phyloP scores from a whole-genome alignment of 371 early-diverging fungal genomes.

The Entomophthora muscae region DNA sequence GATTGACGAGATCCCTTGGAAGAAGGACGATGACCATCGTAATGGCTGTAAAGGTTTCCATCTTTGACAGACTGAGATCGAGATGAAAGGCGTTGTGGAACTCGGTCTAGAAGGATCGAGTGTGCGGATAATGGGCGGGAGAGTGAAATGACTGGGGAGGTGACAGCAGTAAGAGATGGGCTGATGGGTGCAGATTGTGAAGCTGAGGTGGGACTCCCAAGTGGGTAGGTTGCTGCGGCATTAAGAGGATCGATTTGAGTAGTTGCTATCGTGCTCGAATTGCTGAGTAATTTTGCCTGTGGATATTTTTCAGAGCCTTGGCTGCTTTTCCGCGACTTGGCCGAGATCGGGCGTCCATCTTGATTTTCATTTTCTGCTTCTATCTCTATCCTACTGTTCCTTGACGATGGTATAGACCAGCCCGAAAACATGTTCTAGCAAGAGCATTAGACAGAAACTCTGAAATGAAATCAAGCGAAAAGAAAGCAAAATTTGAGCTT shows the following conservation, averaged over 20 bases:
- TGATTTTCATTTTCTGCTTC: neutral
- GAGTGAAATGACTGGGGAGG: neutral
- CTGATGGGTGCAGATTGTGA: neutral
- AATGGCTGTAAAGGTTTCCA: too few species aligned
- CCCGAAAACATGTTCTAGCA: neutral
- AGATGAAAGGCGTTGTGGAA: neutral
- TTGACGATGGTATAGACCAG: neutral
- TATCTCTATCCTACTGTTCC: neutral
- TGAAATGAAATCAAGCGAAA: too few species aligned
- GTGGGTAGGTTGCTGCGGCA: neutral
- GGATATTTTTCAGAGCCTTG: neutral
- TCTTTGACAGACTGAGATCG: neutral
- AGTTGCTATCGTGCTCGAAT: neutral
- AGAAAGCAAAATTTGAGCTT: too few species aligned
- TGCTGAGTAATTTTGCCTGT: neutral
- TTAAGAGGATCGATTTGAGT: neutral
- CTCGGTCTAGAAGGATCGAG: neutral
- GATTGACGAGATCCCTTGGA: neutral
- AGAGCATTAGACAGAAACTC: too few species aligned
- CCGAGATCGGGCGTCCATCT: neutral
- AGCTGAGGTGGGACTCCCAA: neutral
- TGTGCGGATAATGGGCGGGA: slow-evolving; percentile 6
- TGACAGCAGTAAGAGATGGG: neutral
- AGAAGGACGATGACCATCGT: neutral
- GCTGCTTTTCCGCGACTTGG: neutral